Percentiles rank a stretch among this genome's conserved stretches.
These are phyloP conservation scores for Pulveroboletus sp. DNA, from an alignment of 768 basidiomycete genomes.

Conservation along the genomic window DNA sequence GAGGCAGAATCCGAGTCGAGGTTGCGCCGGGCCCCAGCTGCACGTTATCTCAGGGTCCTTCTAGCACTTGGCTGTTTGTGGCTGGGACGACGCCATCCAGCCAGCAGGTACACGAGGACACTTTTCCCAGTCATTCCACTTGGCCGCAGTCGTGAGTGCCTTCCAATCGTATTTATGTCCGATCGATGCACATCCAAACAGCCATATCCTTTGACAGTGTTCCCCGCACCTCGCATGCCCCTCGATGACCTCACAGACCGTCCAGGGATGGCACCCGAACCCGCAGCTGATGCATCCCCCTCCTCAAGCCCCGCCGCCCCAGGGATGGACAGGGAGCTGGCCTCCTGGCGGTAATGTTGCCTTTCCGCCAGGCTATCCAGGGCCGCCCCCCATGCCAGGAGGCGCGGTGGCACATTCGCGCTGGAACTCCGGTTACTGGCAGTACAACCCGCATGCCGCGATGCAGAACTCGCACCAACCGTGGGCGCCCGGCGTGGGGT, in stretches of 20 bases:
- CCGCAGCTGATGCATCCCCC: conserved; percentile 32
- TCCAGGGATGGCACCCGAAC: conserved; percentile 32
- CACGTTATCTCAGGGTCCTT: conserved; percentile 5
- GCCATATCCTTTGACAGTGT: not conserved
- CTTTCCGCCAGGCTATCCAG: conserved; percentile 36
- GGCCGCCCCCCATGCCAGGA: conserved; percentile 54
- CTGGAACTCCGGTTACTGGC: conserved; percentile 56
- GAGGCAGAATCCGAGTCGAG: not conserved
- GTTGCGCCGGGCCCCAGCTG: not conserved
- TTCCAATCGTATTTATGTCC: not conserved
- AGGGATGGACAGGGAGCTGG: conserved; percentile 38
- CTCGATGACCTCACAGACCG: conserved; percentile 22
- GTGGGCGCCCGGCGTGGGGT: conserved; percentile 33
- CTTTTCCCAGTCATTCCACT: not conserved
- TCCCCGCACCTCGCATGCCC: not conserved
- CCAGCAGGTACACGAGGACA: not conserved
- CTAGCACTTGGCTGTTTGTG: not conserved
- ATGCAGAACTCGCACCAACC: conserved; percentile 25
- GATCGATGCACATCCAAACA: conserved; percentile 11
- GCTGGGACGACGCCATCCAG: conserved; percentile 1
- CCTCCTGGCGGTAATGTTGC: conserved; percentile 28
- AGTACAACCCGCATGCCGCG: conserved; percentile 40
- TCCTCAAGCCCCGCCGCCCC: conserved; percentile 19
- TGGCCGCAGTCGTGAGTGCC: not conserved
- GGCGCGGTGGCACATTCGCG: conserved; percentile 40